Conservation (phyloP, 148 eudicot genomes). For the Simmondsia chinensis region DNA sequence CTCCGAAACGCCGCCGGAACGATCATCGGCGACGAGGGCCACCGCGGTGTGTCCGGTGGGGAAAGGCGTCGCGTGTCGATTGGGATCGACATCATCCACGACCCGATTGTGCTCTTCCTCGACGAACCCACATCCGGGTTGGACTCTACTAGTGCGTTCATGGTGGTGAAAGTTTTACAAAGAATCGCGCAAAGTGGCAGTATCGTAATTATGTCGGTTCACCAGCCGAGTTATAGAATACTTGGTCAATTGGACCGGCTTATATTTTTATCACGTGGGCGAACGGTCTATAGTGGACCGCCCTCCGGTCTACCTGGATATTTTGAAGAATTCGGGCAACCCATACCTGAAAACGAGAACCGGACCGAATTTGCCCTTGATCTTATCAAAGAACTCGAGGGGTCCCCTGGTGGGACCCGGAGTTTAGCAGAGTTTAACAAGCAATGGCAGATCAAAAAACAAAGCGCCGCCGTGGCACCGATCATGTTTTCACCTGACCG, state of each 20-base stretch:
- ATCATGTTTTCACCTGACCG: too few relatives aligned
- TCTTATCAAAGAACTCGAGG: conserved; percentile 69
- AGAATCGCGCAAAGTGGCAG: conserved; percentile 84
- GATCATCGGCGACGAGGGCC: conserved; percentile 90
- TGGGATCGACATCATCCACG: conserved; percentile 81
- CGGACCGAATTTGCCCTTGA: conserved; percentile 76
- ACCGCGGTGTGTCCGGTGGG: conserved; percentile 87
- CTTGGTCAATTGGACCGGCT: conserved; percentile 60
- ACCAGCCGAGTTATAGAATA: conserved; percentile 80
- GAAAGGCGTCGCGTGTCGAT: conserved; percentile 81
- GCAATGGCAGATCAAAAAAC: conserved; percentile 41
- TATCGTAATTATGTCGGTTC: conserved; percentile 76
- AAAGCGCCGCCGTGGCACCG: too few relatives aligned
- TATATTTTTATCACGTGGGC: conserved; percentile 62
- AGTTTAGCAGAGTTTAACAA: conserved; percentile 61
- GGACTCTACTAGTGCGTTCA: conserved; percentile 77
- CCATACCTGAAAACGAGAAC: conserved; percentile 79
- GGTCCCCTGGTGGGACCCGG: conserved; percentile 57
- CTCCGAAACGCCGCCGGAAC: conserved; percentile 74
- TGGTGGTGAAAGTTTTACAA: conserved; percentile 77
- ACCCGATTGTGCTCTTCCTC: conserved; percentile 68
- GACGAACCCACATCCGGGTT: conserved; percentile 94
- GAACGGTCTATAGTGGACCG: conserved; percentile 67
- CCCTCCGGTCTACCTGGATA: conserved; percentile 38
- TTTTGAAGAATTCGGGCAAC: conserved; percentile 60